Evolutionary conservation across 208 protist species (phyloP), one percentile per base, ranked within the genome.

Genomic region (Trypanosoma lewisi): DNA sequence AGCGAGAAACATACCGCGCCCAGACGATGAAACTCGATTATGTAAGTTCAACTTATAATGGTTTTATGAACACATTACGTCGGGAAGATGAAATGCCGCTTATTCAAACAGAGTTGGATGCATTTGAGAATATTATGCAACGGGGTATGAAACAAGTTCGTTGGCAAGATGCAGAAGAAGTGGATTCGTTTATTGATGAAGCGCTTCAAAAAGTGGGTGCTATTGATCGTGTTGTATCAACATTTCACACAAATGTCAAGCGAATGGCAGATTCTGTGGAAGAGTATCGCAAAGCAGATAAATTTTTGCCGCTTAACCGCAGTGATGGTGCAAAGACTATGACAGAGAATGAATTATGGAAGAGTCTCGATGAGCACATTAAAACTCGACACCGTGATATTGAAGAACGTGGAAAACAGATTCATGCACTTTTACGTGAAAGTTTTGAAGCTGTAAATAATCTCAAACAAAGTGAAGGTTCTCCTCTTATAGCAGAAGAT

Each of bases 1-100:
- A 95, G 71, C 81, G 89, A 2, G 91, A 98, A 58, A 80, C 81
- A 9, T 98, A 91, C 76, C 95, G 95, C 51, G 67, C 77, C 45
- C 93, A 97, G 62, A 94, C 86, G 0, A 83, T 97, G 45, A 96
- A 92, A 68, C 86, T 99, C 19, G 88, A 98, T 27, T 85, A 98
- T 66, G 84, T 97, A 14, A 82, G 90, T 59, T 88, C 89, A 41
- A 97, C 92, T 16, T 98, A 97, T 80, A 99, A 99, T 82, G 78
- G 87, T 65, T 84, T 98, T 58, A 86, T 87, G 55, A 70, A 63
- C 17, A 94, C 82, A 33, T 77, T 99, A 21, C 87, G 95, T 39
- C 70, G 74, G 0, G 82, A 98, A 49, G 91, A 94, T 57, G 97
- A 99, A 82, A 71, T 74, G 16, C 95, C 96, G 7, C 85, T 99